Conservation (phyloP, 2,329 filamentous ascomycete species). For the Sporothrix globosa region DNA sequence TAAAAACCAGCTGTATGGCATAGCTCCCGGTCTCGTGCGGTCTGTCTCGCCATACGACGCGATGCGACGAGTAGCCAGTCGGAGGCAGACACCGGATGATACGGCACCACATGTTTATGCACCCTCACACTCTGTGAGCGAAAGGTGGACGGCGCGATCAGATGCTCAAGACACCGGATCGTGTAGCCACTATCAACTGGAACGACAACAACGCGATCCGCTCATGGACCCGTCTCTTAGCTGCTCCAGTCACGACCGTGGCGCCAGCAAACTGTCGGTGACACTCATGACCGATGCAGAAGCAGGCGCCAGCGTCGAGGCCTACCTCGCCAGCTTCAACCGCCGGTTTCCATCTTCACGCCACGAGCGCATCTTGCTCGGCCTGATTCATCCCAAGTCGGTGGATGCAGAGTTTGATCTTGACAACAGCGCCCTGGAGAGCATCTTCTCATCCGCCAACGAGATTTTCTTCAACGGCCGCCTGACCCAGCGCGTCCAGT, state of each 20-base stretch:
- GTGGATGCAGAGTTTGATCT: conserved; percentile 54
- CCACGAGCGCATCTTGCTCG: conserved; percentile 60
- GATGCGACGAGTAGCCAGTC: background rate
- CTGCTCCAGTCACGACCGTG: conserved; percentile 37
- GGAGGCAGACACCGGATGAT: conserved; percentile 8
- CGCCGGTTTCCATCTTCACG: conserved; percentile 55
- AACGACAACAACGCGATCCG: background rate
- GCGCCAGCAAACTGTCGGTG: conserved; percentile 40
- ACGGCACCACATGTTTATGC: background rate
- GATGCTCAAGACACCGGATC: background rate
- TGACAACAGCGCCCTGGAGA: conserved; percentile 60
- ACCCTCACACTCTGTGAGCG: conserved; percentile 11
- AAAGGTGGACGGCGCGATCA: background rate
- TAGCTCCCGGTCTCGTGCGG: background rate
- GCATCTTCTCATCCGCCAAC: conserved; percentile 64
- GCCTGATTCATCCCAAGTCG: conserved; percentile 58
- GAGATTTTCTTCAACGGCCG: conserved; percentile 64
- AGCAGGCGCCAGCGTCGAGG: conserved; percentile 54
- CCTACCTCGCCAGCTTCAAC: conserved; percentile 51
- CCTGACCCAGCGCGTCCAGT: conserved; percentile 60
- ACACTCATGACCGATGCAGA: conserved; percentile 51
- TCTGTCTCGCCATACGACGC: background rate
- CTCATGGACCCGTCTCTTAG: background rate
- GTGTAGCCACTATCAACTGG: background rate
- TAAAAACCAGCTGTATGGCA: background rate